phyloP scores from a whole-genome alignment of 164 flowering plant genomes.

The Kalanchoe fedtschenkoi region DNA sequence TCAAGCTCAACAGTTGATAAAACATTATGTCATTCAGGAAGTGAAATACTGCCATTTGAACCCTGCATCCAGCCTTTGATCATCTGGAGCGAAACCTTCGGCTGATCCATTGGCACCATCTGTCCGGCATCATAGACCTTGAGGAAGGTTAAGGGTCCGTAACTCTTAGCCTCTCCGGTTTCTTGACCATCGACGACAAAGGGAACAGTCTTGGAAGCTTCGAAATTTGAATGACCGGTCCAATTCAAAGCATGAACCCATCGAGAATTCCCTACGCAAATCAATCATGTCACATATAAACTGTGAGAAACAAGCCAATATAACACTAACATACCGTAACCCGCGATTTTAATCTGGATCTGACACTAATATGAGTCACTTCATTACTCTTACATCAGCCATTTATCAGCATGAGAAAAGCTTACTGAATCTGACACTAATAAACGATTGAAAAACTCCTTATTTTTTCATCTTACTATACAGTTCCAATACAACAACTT shows the following conservation, averaged over 20 bases:
- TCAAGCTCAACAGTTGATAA: no score
- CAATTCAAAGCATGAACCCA: constrained; percentile 90
- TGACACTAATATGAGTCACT: no score
- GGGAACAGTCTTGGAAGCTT: constrained; percentile 28
- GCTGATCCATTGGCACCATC: constrained; percentile 97
- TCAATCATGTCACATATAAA: background rate
- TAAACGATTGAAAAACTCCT: no score
- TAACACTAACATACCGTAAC: no score
- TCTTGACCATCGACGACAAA: constrained; percentile 54
- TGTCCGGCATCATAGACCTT: constrained; percentile 89
- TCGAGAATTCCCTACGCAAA: constrained; percentile 40
- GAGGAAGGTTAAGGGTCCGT: constrained; percentile 69
- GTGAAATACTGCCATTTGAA: no score
- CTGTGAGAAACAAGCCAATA: background rate
- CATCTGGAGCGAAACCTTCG: constrained; percentile 82
- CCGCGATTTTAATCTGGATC: no score
- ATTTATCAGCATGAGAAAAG: no score
- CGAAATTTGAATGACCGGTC: constrained; percentile 63
- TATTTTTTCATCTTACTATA: no score
- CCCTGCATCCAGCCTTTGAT: constrained; percentile 52
- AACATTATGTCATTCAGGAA: no score
- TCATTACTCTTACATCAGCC: no score
- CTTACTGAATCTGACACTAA: no score
- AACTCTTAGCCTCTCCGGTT: constrained; percentile 49
- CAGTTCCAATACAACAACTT: no score